Evolutionary conservation across 495 filamentous ascomycete genomes (phyloP), one percentile per base, ranked within the genome.

Genomic region (Penicillium daleae): DNA sequence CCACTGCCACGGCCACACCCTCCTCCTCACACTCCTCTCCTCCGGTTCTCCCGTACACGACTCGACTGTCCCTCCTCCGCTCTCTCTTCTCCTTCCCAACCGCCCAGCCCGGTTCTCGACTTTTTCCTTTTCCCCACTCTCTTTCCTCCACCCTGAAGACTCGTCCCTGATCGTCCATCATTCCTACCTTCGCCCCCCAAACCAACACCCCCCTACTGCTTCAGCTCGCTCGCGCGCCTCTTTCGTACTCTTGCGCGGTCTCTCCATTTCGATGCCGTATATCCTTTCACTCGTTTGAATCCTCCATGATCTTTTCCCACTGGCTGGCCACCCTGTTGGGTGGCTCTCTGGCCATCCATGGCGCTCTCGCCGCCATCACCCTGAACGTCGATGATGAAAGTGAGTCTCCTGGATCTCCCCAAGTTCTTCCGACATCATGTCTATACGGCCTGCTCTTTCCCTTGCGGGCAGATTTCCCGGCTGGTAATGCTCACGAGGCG

Each of bases 381-480:
- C 42, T 81, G 33, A 64, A 76, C 55, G 39, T 78, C 26, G 62
- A 74, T 24, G 73, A 78, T 66, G 52, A 71, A 60, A 58, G 76
- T 78, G 54, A 44, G 74, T 67, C 56, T 17, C 37, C 59, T 52
- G 8, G 26, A 52, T 52, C 49, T 27, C 13, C 49, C 15, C 15
- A 7, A 7, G 26, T 62, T 44, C 55, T n/a, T 27, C 27, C 17
- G 12, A 13, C 15, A 31, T n/a, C 24, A 24, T 13, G 26, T 17
- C 39, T 22, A 39, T 50, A 2, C 27, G 39, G 3, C 26, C 32
- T 24, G 24, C 22, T 22, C 26, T 26, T 54, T 12, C 1, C 9
- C 61, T 2, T 24, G n/a, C 21, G 50, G 6, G 19, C 35, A 5
- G 29, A 6, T 22, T n/a, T 24, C 22, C 26, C 55, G 9, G 12